These are phyloP conservation scores for Neonectria neomacrospora DNA, from an alignment of 2,329 filamentous ascomycete genomes.

Conservation along the genomic window DNA sequence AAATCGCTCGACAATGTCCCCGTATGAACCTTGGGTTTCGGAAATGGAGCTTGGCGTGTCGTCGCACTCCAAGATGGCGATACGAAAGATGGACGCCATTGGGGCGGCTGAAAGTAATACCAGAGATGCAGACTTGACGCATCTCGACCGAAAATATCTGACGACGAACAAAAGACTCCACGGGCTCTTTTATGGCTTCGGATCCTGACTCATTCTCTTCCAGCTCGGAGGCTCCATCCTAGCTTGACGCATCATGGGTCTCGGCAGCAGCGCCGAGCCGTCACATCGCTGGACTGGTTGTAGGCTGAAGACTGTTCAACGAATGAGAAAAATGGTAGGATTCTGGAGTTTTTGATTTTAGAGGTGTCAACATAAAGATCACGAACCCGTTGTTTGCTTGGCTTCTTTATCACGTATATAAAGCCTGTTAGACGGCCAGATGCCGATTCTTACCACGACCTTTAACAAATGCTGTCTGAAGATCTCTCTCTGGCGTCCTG, in stretches of 20 bases:
- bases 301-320: too few relatives aligned
- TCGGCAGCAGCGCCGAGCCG: background rate
- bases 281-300: too few relatives aligned
- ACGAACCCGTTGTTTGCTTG: too few relatives aligned
- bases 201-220: background rate
- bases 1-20: conserved; percentile 3
- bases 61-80: conserved; percentile 11
- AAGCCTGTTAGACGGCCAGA: too few relatives aligned
- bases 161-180: background rate
- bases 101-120: background rate
- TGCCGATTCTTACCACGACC: too few relatives aligned
- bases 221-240: background rate
- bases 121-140: background rate
- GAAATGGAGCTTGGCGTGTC: conserved; percentile 10
- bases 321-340: too few relatives aligned
- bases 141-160: background rate
- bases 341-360: too few relatives aligned
- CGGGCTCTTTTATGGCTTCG: background rate
- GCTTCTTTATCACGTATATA: too few relatives aligned
- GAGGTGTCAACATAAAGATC: too few relatives aligned
- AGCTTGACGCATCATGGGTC: background rate
- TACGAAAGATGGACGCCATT: conserved; percentile 7
- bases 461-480: too few relatives aligned
- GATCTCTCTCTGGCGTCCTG: too few relatives aligned
- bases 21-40: conserved; percentile 8